phyloP scores from a whole-genome alignment of 2,329 filamentous ascomycete genomes.

The Neocucurbitaria cava region DNA sequence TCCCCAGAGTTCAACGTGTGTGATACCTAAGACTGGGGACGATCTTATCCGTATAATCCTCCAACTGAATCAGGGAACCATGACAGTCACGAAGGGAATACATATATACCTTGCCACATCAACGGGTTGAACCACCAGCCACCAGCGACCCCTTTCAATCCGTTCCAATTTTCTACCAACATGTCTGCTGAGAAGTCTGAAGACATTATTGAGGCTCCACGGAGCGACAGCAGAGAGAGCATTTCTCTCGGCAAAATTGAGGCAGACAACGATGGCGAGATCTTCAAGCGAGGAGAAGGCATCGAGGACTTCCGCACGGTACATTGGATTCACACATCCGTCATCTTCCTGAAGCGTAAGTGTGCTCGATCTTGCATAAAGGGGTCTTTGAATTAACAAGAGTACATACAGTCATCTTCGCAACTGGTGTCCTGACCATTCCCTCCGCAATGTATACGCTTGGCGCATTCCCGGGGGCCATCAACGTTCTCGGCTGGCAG shows the following conservation, averaged over 20 bases:
- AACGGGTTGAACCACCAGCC: not conserved
- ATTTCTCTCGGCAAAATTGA: constrained; percentile 30
- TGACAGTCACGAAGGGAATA: not conserved
- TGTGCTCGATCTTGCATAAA: not conserved
- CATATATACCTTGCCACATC: constrained; percentile 10
- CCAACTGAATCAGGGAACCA: not conserved
- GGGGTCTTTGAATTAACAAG: not conserved
- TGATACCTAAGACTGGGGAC: constrained; percentile 5
- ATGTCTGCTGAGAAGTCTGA: constrained; percentile 38
- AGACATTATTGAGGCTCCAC: constrained; percentile 29
- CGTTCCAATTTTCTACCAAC: not conserved
- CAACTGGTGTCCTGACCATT: constrained; percentile 59
- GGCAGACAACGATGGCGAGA: constrained; percentile 50
- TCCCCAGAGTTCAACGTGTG: constrained; percentile 34
- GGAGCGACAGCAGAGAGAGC: constrained; percentile 26
- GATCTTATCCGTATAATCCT: not conserved
- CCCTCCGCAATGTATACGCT: constrained; percentile 57
- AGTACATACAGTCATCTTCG: constrained; percentile 51
- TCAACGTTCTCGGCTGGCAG: constrained; percentile 58
- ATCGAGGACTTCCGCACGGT: constrained; percentile 62
- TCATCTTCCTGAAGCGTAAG: constrained; percentile 60
- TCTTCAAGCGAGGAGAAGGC: constrained; percentile 58
- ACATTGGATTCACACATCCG: constrained; percentile 58
- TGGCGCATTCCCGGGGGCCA: constrained; percentile 56
- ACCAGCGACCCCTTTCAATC: not conserved